Evolutionary conservation across 1,284 basidiomycete species (phyloP), one percentile per base, ranked within the genome.

Genomic region (Boletus putidus): DNA sequence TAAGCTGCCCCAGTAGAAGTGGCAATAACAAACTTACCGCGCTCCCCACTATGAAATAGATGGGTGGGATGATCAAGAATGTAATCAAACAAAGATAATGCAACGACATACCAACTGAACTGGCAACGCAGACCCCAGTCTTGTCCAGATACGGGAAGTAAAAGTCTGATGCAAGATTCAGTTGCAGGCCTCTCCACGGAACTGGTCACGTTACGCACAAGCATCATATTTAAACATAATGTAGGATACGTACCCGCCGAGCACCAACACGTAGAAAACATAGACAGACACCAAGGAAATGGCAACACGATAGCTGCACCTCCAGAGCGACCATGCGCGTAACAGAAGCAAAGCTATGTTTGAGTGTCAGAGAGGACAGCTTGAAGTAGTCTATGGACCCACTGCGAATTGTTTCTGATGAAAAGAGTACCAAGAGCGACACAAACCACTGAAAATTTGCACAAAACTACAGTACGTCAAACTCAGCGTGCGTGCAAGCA

Each of bases 291-390:
- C 57, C 33, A 59, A 37, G 25, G 37, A 51, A n/a, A 48, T 27
- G 25, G 39, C 57, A 15, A 52, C 48, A 31, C 25, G 49, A 37
- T 36, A 31, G 33, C 43, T 50, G 44, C 58, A 59, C 39, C 9
- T 40, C 58, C 56, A 59, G 8, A 59, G 48, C 9, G 56, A 33
- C 43, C 58, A 29, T 29, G 56, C 44, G 2, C 56, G 58, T 29
- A 59, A 31, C 25, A 59, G 10, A n/a, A 58, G n/a, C n/a, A 59
- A 33, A 12, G 20, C 58, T 59, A 21, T 29, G 11, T 18, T 45
- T 2, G 25, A 33, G 21, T 23, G 46, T 59, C 27, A 59, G 37
- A 23, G 31, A 10, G 11, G 12, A 29, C 10, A 21, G 14, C 23
- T 42, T 16, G 36, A 39, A 35, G 23, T n/a, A 25, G 29, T 25